phyloP scores from a whole-genome alignment of 768 basidiomycete species.

The Calocybe indica region DNA sequence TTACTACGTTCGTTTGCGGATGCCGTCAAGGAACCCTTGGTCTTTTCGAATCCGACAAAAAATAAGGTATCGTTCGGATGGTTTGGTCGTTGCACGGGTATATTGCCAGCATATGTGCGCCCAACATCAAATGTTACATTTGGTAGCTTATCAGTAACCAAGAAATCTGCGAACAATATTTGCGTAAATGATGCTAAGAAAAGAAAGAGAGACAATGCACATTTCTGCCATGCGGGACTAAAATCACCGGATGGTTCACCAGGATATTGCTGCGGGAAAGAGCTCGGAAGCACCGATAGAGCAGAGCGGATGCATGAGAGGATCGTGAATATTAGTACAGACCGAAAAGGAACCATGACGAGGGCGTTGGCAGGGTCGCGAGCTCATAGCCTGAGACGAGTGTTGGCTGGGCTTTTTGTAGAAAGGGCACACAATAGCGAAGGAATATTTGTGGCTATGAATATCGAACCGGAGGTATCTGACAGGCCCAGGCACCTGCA shows the following conservation, averaged over 20 bases:
- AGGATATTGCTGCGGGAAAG: constrained; percentile 44
- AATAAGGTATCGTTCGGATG: constrained; percentile 65
- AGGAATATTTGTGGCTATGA: too few species aligned
- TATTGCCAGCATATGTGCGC: constrained; percentile 59
- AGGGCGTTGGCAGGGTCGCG: constrained; percentile 9
- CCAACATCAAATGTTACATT: constrained; percentile 51
- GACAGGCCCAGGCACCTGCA: too few species aligned
- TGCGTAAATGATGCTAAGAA: neutral
- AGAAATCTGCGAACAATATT: constrained; percentile 39
- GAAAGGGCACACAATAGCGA: too few species aligned
- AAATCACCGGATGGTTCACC: constrained; percentile 41
- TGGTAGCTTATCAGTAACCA: constrained; percentile 49
- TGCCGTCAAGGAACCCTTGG: constrained; percentile 48
- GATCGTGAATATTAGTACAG: too few species aligned
- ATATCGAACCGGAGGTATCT: too few species aligned
- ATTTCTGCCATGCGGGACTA: constrained; percentile 55
- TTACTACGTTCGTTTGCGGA: constrained; percentile 20
- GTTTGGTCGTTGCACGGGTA: constrained; percentile 49
- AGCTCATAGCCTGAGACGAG: too few species aligned
- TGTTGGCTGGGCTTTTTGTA: too few species aligned
- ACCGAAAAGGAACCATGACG: neutral
- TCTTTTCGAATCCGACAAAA: constrained; percentile 59
- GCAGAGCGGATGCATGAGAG: constrained; percentile 17
- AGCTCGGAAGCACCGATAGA: constrained; percentile 25
- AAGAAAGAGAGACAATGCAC: constrained; percentile 26